phyloP scores from a whole-genome alignment of 306 rosid genomes.

The Begonia fuchsioides region DNA sequence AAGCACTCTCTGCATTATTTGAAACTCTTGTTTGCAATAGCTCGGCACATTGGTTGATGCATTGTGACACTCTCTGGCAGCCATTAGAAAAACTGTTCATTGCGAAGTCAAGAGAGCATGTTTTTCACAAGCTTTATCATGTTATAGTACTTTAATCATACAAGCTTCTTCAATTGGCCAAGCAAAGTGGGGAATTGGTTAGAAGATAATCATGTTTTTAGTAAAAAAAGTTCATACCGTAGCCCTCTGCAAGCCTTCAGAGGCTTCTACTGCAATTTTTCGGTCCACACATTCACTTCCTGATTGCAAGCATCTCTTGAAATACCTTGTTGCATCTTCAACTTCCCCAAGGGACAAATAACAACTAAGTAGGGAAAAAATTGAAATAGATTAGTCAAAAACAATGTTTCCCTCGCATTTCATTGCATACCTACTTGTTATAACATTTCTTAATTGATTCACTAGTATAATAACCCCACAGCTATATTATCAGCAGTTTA shows the following conservation, averaged over 20 bases:
- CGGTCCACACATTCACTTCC: slow-evolving; percentile 72
- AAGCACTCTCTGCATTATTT: slow-evolving; percentile 38
- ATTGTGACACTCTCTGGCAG: slow-evolving; percentile 64
- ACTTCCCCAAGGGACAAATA: slow-evolving; percentile 84
- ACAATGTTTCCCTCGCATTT: background rate
- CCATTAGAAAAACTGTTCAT: slow-evolving; percentile 18
- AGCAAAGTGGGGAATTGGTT: too few relatives aligned
- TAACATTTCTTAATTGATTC: too few relatives aligned
- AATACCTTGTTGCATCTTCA: slow-evolving; percentile 51
- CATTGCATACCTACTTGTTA: too few relatives aligned
- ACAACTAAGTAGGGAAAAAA: slow-evolving; percentile 33
- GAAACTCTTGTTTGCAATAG: slow-evolving; percentile 44
- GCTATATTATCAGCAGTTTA: too few relatives aligned
- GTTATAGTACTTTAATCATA: background rate
- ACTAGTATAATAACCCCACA: too few relatives aligned
- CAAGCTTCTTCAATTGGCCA: too few relatives aligned
- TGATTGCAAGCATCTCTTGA: slow-evolving; percentile 71
- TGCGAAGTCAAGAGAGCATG: too few relatives aligned
- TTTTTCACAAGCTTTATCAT: background rate
- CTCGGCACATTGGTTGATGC: slow-evolving; percentile 37
- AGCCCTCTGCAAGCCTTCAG: slow-evolving; percentile 83
- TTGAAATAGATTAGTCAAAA: background rate
- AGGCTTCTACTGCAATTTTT: slow-evolving; percentile 74
- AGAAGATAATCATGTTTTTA: too few relatives aligned
- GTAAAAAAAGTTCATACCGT: slow-evolving; percentile 32